Conservation (phyloP, 768 basidiomycete species). For the Hirschioporus abietinus region DNA sequence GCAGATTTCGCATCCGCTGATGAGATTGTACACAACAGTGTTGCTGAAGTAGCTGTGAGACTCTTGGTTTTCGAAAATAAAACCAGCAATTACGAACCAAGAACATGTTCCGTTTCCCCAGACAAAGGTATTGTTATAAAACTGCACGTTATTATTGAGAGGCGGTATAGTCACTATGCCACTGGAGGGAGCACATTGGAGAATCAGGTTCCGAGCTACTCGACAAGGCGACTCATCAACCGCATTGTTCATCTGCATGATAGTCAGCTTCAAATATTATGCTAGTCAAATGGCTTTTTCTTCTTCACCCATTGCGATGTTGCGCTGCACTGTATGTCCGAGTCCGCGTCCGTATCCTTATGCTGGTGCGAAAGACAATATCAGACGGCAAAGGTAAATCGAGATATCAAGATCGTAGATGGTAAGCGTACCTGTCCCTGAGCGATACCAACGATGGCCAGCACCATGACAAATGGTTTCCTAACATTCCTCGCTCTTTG, state of each 20-base stretch:
- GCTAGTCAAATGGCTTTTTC: background rate
- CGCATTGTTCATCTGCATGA: background rate
- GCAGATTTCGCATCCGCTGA: background rate
- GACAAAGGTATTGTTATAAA: background rate
- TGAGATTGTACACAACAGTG: background rate
- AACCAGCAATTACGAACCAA: background rate
- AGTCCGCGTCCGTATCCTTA: background rate
- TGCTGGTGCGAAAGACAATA: no score
- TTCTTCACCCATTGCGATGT: background rate
- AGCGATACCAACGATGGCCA: background rate
- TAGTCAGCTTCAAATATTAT: background rate
- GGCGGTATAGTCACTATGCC: background rate
- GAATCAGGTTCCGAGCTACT: background rate
- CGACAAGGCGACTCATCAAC: background rate
- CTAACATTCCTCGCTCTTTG: background rate
- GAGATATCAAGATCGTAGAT: background rate
- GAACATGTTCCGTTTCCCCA: background rate
- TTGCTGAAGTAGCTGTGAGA: background rate
- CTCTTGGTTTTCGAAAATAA: background rate
- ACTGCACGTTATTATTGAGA: background rate
- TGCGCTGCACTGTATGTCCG: background rate
- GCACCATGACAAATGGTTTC: background rate
- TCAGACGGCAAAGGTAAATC: background rate
- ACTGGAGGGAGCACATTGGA: background rate
- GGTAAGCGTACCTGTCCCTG: background rate